These are phyloP conservation scores for Mycena haematopus DNA, from an alignment of 768 basidiomycete species.

Conservation along the genomic window DNA sequence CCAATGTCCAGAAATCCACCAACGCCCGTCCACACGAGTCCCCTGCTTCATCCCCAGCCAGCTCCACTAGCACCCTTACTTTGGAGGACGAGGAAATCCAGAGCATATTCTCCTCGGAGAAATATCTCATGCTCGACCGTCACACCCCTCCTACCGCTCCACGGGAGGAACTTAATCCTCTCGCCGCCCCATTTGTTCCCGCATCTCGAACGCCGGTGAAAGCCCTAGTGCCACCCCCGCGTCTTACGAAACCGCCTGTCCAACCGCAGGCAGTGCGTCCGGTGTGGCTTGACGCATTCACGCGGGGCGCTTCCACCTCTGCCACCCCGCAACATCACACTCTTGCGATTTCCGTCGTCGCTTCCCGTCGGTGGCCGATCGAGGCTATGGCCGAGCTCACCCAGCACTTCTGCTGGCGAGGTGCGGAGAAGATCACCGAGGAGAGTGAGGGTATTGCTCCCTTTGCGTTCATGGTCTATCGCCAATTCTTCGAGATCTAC, in stretches of 20 bases:
- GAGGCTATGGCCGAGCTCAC: slow-evolving; percentile 34
- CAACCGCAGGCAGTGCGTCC: slow-evolving; percentile 10
- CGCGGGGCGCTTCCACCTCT: slow-evolving; percentile 20
- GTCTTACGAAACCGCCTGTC: slow-evolving; percentile 12
- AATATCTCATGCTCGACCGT: slow-evolving; percentile 3
- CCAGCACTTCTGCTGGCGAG: slow-evolving; percentile 37
- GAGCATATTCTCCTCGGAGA: slow-evolving; percentile 14
- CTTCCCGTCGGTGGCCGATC: slow-evolving; percentile 29
- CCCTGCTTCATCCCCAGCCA: slow-evolving; percentile 22
- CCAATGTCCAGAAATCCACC: slow-evolving; percentile 6
- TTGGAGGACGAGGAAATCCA: slow-evolving; percentile 28
- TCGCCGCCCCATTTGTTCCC: slow-evolving; percentile 26
- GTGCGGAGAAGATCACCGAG: slow-evolving; percentile 20
- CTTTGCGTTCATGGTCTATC: slow-evolving; percentile 35
- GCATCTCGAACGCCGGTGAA: slow-evolving; percentile 5
- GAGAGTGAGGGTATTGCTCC: slow-evolving; percentile 26
- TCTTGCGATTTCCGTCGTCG: slow-evolving; percentile 16
- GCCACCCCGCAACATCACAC: slow-evolving; percentile 9
- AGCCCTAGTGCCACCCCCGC: neutral
- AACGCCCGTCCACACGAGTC: slow-evolving; percentile 5
- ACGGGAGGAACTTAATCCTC: slow-evolving; percentile 27
- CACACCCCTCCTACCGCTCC: slow-evolving; percentile 5
- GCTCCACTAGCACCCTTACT: slow-evolving; percentile 28
- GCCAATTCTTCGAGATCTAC: slow-evolving; percentile 22
- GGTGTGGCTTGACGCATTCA: slow-evolving; percentile 23